Evolutionary conservation across 2,329 filamentous ascomycete genomes (phyloP).

Genomic region (Byssothecium circinans): DNA sequence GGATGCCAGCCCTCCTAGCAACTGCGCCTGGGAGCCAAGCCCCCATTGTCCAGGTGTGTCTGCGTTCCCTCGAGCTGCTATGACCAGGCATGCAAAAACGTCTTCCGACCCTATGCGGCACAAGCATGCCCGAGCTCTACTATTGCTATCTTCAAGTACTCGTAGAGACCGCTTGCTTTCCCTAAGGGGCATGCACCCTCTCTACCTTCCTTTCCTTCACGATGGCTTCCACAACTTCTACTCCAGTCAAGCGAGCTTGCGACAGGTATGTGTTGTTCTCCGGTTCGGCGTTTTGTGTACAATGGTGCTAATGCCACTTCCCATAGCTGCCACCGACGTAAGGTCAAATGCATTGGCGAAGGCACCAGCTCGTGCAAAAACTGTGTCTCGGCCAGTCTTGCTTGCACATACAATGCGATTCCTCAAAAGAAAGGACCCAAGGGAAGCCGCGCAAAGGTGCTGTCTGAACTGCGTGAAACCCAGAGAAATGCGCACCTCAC

Average conservation of each 20-base stretch:
- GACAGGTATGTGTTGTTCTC: slow-evolving; percentile 40
- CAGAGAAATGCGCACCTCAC: slow-evolving; percentile 50
- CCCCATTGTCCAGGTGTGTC: slow-evolving; percentile 37
- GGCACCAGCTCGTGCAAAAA: slow-evolving; percentile 61
- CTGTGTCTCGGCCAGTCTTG: slow-evolving; percentile 60
- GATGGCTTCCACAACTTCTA: slow-evolving; percentile 36
- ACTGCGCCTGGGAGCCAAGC: slow-evolving; percentile 41
- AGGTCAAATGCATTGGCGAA: slow-evolving; percentile 56
- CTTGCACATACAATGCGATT: slow-evolving; percentile 66
- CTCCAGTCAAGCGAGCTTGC: slow-evolving; percentile 47
- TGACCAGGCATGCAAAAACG: slow-evolving; percentile 36
- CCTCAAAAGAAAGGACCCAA: slow-evolving; percentile 67
- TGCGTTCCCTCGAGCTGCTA: slow-evolving; percentile 36
- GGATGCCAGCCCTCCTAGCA: slow-evolving; percentile 31
- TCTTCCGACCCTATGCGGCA: slow-evolving; percentile 26
- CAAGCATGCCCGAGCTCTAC: slow-evolving; percentile 31
- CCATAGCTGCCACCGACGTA: slow-evolving; percentile 50
- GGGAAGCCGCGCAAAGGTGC: slow-evolving; percentile 63
- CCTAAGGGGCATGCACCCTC: slow-evolving; percentile 27
- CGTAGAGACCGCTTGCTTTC: slow-evolving; percentile 25
- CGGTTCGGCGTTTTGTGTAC: slow-evolving; percentile 8
- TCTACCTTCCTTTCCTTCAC: slow-evolving; percentile 27
- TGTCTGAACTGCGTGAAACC: slow-evolving; percentile 62
- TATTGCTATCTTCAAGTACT: slow-evolving; percentile 33
- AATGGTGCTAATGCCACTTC: slow-evolving; percentile 13